These are phyloP conservation scores for Paradendryphiella salina DNA, from an alignment of 2,329 filamentous ascomycete species.

Conservation along the genomic window DNA sequence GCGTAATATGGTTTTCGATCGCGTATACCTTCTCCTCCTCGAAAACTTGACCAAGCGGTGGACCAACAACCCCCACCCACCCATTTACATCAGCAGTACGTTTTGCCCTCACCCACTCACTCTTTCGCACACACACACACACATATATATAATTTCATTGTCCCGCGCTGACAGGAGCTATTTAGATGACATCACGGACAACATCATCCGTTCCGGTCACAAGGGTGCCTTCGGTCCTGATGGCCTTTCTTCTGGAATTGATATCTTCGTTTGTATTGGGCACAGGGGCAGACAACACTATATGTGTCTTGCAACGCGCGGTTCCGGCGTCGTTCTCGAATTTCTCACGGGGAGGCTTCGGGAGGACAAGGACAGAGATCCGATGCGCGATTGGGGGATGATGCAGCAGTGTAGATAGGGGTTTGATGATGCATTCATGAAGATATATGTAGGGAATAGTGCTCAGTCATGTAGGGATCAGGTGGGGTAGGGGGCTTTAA, in stretches of 20 bases:
- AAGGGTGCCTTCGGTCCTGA: slow-evolving; percentile 9
- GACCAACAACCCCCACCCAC: not conserved
- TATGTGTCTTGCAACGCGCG: slow-evolving; percentile 6
- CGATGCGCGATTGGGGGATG: not conserved
- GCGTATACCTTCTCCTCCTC: slow-evolving; percentile 2
- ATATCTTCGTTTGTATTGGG: slow-evolving; percentile 11
- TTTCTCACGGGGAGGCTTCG: slow-evolving; percentile 6
- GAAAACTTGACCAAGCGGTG: slow-evolving; percentile 1
- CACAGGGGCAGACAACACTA: slow-evolving; percentile 10
- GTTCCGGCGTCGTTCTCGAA: not conserved
- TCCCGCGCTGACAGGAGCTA: not conserved
- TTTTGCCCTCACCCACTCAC: not conserved
- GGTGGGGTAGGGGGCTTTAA: too few species aligned
- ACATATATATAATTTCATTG: too few species aligned
- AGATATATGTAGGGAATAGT: not conserved
- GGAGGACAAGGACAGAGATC: slow-evolving; percentile 6
- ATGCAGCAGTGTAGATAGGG: slow-evolving; percentile 9
- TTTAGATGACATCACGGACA: not conserved
- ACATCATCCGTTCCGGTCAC: not conserved
- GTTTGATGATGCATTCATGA: slow-evolving; percentile 1
- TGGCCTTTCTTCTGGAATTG: slow-evolving; percentile 1
- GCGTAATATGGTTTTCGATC: not conserved
- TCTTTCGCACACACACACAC: too few species aligned
- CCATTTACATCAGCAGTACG: not conserved
- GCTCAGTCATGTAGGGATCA: too few species aligned